These are phyloP conservation scores for Botrytis deweyae DNA, from an alignment of 2,329 filamentous ascomycete species.

Conservation along the genomic window DNA sequence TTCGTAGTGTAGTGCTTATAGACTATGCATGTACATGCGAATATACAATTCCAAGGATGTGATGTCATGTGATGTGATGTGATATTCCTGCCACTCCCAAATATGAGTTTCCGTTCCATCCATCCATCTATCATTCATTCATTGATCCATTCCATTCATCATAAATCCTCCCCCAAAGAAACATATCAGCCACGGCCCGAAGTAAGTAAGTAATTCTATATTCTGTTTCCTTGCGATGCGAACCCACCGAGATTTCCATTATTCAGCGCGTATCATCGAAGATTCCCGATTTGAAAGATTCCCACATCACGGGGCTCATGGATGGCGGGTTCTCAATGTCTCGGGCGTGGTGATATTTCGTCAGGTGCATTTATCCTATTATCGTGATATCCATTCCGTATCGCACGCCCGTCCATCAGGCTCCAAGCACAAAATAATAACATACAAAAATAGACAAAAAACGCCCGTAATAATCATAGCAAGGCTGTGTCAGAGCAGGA, in stretches of 20 bases:
- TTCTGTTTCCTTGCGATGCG: background rate
- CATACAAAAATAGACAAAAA: constrained; percentile 2
- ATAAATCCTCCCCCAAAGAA: background rate
- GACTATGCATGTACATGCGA: background rate
- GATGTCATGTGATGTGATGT: background rate
- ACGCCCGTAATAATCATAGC: background rate
- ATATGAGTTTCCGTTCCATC: background rate
- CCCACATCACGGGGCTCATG: background rate
- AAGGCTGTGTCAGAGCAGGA: background rate
- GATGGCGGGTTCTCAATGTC: background rate
- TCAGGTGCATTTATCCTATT: background rate
- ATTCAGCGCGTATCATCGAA: background rate
- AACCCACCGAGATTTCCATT: background rate
- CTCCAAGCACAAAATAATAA: background rate
- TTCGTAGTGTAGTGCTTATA: background rate
- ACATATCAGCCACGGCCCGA: background rate
- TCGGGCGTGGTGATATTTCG: background rate
- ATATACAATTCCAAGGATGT: background rate
- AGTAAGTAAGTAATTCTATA: background rate
- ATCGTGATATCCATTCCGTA: background rate
- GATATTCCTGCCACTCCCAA: background rate
- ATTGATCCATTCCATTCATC: background rate
- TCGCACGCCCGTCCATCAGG: background rate
- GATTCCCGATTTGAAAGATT: background rate
- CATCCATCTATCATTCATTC: background rate